Percentiles rank a stretch among this genome's conserved stretches.
These are phyloP conservation scores for Verticillium alfalfae DNA, from an alignment of 2,329 filamentous ascomycete species.

Conservation along the genomic window DNA sequence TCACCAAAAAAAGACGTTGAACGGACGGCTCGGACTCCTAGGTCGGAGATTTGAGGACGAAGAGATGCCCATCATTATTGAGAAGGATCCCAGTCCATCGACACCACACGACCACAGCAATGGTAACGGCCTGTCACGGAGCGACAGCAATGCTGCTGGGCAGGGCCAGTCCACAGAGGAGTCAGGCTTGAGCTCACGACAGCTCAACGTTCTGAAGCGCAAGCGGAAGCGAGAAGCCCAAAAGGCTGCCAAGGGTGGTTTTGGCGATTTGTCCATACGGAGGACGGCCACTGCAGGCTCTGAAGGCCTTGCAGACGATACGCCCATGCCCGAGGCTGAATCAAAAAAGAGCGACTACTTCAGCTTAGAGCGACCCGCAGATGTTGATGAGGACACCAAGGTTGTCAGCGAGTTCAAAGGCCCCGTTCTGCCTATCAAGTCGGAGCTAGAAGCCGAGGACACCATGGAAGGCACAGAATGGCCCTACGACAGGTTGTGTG, in stretches of 20 bases:
- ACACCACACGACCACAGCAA: constrained; percentile 34
- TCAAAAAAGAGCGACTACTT: constrained; percentile 77
- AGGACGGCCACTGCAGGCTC: constrained; percentile 55
- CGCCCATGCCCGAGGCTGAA: constrained; percentile 45
- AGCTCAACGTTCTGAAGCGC: constrained; percentile 89
- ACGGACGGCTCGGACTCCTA: constrained; percentile 73
- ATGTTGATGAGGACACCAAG: constrained; percentile 83
- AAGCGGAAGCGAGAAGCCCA: constrained; percentile 89
- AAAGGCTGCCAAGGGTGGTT: constrained; percentile 78
- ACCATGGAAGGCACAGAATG: constrained; percentile 77
- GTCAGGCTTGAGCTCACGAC: constrained; percentile 76
- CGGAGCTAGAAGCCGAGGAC: constrained; percentile 73
- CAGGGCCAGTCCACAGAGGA: constrained; percentile 51
- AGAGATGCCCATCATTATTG: constrained; percentile 51
- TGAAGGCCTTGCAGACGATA: constrained; percentile 57
- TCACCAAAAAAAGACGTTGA: constrained; percentile 85
- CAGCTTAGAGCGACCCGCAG: constrained; percentile 71
- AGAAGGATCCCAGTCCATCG: constrained; percentile 43
- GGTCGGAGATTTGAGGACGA: constrained; percentile 84
- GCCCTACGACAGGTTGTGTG: constrained; percentile 91
- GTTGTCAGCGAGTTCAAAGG: constrained; percentile 96
- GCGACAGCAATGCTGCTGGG: constrained; percentile 26
- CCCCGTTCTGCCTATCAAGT: constrained; percentile 72
- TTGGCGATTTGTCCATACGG: constrained; percentile 77
- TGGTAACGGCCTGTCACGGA: constrained; percentile 22